phyloP scores from a whole-genome alignment of 345 rosid species.

The Populus nigra region DNA sequence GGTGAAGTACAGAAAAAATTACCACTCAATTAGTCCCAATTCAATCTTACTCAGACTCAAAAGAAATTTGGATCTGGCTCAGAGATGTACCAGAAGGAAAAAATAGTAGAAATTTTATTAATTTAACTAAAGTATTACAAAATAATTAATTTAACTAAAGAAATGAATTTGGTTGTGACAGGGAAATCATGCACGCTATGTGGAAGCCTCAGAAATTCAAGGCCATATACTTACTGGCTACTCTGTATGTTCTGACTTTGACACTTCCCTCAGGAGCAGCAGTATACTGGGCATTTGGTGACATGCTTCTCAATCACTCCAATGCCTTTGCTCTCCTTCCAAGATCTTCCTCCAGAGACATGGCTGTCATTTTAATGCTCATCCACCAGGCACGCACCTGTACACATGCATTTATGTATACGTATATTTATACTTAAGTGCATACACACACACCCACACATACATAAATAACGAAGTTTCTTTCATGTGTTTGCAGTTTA shows the following conservation, averaged over 20 bases:
- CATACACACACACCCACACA: too few species aligned
- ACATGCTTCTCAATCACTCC: slow-evolving; percentile 89
- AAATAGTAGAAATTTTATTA: background rate
- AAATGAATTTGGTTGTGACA: slow-evolving; percentile 22
- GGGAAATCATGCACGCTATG: slow-evolving; percentile 99
- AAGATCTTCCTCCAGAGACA: slow-evolving; percentile 62
- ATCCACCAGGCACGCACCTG: slow-evolving; percentile 72
- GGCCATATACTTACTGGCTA: slow-evolving; percentile 80
- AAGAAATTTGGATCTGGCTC: background rate
- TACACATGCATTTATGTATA: background rate
- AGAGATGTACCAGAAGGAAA: background rate
- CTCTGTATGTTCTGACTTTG: slow-evolving; percentile 82
- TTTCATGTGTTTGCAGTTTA: slow-evolving; percentile 47
- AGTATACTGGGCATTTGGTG: slow-evolving; percentile 98
- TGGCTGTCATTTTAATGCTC: slow-evolving; percentile 92
- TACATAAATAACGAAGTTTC: background rate
- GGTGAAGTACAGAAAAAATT: background rate
- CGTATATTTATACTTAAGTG: background rate
- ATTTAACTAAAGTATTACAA: too few species aligned
- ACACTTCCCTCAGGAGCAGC: slow-evolving; percentile 95
- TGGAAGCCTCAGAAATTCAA: slow-evolving; percentile 99
- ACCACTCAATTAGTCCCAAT: background rate
- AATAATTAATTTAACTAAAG: background rate
- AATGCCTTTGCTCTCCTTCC: slow-evolving; percentile 96
- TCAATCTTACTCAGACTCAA: background rate